These are phyloP conservation scores for cucumber (Cucumis sativus) DNA, from an alignment of 306 rosid genomes.

Conservation along the genomic window DNA sequence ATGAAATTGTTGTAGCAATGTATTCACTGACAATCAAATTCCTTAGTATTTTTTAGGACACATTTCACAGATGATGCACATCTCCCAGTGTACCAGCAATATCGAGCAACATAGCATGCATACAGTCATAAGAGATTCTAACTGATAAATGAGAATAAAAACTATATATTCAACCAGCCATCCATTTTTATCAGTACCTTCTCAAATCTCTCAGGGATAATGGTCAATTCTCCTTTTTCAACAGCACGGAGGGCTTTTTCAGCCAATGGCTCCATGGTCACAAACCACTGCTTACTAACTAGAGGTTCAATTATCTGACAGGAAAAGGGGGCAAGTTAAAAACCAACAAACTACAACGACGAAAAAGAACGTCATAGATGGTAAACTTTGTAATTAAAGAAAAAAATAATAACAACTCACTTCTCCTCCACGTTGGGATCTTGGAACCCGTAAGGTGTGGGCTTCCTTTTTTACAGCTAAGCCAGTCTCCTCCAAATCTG, in stretches of 20 bases:
- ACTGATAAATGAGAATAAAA: not conserved
- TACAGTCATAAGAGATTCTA: not conserved
- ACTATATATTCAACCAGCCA: not conserved
- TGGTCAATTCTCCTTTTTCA: constrained; percentile 66
- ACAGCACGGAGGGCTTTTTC: constrained; percentile 78
- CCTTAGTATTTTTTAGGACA: not conserved
- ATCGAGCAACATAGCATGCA: not conserved
- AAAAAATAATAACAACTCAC: constrained; percentile 30
- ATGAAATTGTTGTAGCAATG: not conserved
- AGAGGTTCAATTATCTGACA: constrained; percentile 89
- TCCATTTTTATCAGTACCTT: constrained; percentile 35
- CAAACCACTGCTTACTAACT: constrained; percentile 97
- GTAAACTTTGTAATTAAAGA: not conserved
- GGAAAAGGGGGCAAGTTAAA: constrained; percentile 10
- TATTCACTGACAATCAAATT: not conserved
- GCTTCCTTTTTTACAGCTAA: constrained; percentile 79
- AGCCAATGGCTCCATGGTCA: constrained; percentile 90
- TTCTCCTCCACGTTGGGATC: constrained; percentile 99
- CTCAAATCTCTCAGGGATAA: constrained; percentile 89
- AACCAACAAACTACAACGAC: not conserved
- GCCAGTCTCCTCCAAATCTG: constrained; percentile 84
- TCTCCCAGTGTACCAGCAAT: not conserved
- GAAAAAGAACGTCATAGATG: not conserved
- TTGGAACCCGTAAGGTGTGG: constrained; percentile 82
- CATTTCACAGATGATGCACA: not conserved